Conservation (phyloP, 805 yeast genomes). For the Maudiozyma saulgeensis region DNA sequence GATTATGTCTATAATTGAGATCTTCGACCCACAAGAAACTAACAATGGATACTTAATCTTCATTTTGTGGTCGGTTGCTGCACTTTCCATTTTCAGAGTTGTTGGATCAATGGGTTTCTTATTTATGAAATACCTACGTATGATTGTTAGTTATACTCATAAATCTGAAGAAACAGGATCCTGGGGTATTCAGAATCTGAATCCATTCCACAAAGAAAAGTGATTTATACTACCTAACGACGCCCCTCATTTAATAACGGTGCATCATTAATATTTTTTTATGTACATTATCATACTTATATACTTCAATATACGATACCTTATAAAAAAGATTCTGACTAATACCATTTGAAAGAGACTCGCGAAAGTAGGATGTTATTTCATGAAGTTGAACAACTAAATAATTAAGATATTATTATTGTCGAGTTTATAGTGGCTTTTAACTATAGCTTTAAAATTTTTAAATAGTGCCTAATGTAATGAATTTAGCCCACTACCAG, state of each 20-base stretch:
- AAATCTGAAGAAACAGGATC: slow-evolving; percentile 32
- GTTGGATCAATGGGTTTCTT: slow-evolving; percentile 71
- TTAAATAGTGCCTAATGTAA: neutral
- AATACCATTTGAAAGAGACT: too few relatives aligned
- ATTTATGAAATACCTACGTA: slow-evolving; percentile 31
- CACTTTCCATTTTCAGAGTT: slow-evolving; percentile 72
- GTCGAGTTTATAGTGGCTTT: too few relatives aligned
- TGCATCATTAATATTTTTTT: neutral
- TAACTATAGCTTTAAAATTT: too few relatives aligned
- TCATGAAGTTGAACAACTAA: too few relatives aligned
- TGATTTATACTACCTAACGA: neutral
- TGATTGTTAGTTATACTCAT: slow-evolving; percentile 32
- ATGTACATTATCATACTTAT: neutral
- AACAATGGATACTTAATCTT: slow-evolving; percentile 71
- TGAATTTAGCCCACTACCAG: neutral
- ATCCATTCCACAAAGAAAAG: slow-evolving; percentile 4
- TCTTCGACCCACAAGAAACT: slow-evolving; percentile 56
- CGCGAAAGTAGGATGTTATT: too few relatives aligned
- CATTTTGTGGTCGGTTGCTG: slow-evolving; percentile 89
- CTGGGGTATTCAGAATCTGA: slow-evolving; percentile 4
- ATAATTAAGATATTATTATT: too few relatives aligned
- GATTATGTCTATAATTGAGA: slow-evolving; percentile 81
- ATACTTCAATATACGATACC: neutral
- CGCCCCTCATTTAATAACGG: neutral
- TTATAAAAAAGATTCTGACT: too few relatives aligned